Percentiles rank a stretch among this genome's conserved stretches.
Evolutionary conservation across 352 stramenopile genomes (phyloP).

Genomic region (Phytopythium mirpurense): DNA sequence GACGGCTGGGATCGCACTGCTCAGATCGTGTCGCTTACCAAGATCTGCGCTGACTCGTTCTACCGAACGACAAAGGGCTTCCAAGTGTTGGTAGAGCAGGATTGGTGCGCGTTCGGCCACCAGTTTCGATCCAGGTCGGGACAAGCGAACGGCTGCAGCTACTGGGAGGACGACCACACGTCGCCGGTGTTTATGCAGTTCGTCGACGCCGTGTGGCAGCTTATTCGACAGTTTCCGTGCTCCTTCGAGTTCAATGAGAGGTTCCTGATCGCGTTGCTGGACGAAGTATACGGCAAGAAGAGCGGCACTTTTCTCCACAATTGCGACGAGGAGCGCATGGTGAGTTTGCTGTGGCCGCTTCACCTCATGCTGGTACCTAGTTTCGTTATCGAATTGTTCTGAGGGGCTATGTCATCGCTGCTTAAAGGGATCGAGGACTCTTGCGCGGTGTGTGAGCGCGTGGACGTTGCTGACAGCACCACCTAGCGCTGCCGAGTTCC

Average conservation of each 20-base stretch:
- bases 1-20: conserved; percentile 99
- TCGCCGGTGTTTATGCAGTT: conserved; percentile 99
- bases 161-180: conserved; percentile 90
- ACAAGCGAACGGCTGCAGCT: conserved; percentile 73
- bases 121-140: conserved; percentile 94
- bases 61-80: conserved; percentile 98
- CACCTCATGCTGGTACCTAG: not conserved
- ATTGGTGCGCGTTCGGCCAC: conserved; percentile 99
- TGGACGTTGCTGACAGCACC: conserved; percentile 58
- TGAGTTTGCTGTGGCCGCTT: conserved; percentile 17
- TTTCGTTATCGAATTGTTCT: not conserved
- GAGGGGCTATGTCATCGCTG: too few relatives aligned
- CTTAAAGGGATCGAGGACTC: conserved; percentile 62
- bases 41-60: conserved; percentile 97
- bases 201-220: conserved; percentile 97
- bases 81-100: conserved; percentile 96
- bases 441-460: conserved; percentile 50
- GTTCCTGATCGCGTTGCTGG: conserved; percentile 90
- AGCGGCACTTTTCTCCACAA: conserved; percentile 98
- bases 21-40: conserved; percentile 93
- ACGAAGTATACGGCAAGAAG: conserved; percentile 96
- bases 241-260: conserved; percentile 97
- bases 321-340: conserved; percentile 87
- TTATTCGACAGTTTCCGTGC: conserved; percentile 93
- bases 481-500: conserved; percentile 38